phyloP scores from a whole-genome alignment of 352 stramenopile genomes.

The Thraustochytrium striatum region DNA sequence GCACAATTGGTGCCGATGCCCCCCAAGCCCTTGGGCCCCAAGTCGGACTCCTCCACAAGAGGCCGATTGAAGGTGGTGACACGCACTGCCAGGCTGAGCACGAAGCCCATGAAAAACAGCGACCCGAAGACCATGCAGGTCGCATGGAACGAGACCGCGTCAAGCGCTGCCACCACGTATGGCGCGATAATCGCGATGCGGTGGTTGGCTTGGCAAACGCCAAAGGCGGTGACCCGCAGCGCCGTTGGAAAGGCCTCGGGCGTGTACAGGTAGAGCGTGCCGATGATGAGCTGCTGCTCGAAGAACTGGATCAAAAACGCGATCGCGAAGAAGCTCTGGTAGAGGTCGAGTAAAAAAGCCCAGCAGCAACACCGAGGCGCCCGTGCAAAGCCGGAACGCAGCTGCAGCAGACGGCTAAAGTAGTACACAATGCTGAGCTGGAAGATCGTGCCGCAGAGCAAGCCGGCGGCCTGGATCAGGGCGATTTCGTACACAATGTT shows the following conservation, averaged over 20 bases:
- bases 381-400: not conserved
- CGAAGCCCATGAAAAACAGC: not conserved
- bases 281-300: constrained; percentile 37
- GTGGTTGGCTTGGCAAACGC: constrained; percentile 33
- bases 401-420: constrained; percentile 3
- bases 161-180: constrained; percentile 4
- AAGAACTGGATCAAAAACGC: constrained; percentile 27
- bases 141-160: not conserved
- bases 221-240: constrained; percentile 24
- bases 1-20: too few relatives aligned
- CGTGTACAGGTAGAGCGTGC: constrained; percentile 37
- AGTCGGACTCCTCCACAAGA: constrained; percentile 22
- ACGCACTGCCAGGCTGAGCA: not conserved
- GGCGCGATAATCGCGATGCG: constrained; percentile 34
- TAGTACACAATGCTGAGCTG: constrained; percentile 4
- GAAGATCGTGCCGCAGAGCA: not conserved
- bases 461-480: constrained; percentile 7
- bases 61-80: constrained; percentile 33
- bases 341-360: not conserved
- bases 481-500: constrained; percentile 36
- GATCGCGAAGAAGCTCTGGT: not conserved
- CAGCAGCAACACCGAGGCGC: too few relatives aligned
- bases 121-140: constrained; percentile 22
- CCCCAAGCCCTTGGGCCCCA: too few relatives aligned
- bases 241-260: constrained; percentile 31